phyloP scores from a whole-genome alignment of 2,329 filamentous ascomycete species.

The Hymenoscyphus fraxineus region DNA sequence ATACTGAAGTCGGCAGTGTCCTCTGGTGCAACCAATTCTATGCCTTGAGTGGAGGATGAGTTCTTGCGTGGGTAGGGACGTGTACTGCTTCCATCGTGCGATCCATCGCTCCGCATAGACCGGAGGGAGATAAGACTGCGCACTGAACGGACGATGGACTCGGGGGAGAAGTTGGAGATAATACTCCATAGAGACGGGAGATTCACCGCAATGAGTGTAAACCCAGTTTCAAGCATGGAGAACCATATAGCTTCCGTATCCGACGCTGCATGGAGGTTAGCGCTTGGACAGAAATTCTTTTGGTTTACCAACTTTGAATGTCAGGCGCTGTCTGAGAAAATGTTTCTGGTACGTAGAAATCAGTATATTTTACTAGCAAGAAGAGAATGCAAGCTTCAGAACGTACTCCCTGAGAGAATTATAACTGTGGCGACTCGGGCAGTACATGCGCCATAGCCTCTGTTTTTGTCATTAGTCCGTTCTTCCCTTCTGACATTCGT shows the following conservation, averaged over 20 bases:
- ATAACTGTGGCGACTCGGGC: background rate
- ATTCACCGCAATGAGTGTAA: constrained; percentile 2
- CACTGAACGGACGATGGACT: constrained; percentile 7
- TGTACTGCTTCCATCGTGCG: background rate
- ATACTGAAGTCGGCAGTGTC: constrained; percentile 5
- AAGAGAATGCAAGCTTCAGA: too few species aligned
- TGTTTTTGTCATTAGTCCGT: background rate
- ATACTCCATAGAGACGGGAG: constrained; percentile 4
- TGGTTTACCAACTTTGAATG: constrained; percentile 1
- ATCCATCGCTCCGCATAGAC: background rate
- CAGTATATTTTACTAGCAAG: too few species aligned
- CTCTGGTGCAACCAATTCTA: constrained; percentile 3
- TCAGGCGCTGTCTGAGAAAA: too few species aligned
- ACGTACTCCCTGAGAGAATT: background rate
- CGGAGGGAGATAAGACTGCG: background rate
- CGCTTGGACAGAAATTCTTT: too few species aligned
- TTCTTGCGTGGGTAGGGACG: constrained; percentile 3
- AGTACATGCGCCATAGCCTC: constrained; percentile 6
- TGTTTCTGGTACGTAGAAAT: too few species aligned
- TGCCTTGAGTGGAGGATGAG: background rate
- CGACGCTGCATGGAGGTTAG: background rate
- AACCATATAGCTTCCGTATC: constrained; percentile 5
- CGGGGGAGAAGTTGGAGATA: background rate
- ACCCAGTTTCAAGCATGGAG: constrained; percentile 8
- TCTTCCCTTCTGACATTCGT: background rate